Conservation (phyloP, 345 rosid species). For the Sonneratia alba region DNA sequence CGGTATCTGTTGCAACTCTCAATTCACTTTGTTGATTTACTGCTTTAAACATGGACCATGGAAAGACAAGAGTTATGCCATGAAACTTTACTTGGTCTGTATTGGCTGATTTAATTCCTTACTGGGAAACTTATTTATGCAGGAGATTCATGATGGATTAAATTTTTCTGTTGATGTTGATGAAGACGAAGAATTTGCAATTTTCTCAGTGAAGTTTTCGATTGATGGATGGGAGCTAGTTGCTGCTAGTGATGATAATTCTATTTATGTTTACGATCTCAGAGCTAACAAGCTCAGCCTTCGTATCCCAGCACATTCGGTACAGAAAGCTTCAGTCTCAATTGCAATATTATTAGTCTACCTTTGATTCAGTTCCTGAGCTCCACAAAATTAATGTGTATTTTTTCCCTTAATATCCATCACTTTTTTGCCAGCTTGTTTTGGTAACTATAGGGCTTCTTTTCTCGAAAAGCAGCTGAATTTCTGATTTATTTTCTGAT, state of each 20-base stretch:
- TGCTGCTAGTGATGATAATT: slow-evolving; percentile 37
- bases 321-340: slow-evolving; percentile 10
- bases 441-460: background rate
- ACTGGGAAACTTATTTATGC: slow-evolving; percentile 6
- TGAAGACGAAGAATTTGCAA: slow-evolving; percentile 23
- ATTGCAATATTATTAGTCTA: background rate
- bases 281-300: slow-evolving; percentile 35
- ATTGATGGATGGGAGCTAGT: slow-evolving; percentile 63
- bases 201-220: slow-evolving; percentile 61
- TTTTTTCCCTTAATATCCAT: background rate
- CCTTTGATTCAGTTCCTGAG: background rate
- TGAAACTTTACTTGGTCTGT: background rate
- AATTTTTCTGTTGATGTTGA: slow-evolving; percentile 29
- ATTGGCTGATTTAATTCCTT: background rate
- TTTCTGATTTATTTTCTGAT: background rate
- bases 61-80: background rate
- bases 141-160: slow-evolving; percentile 63
- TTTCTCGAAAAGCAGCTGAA: background rate
- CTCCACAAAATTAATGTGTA: background rate
- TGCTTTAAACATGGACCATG: background rate
- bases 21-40: background rate
- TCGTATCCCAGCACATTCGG: slow-evolving; percentile 47
- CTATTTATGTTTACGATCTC: slow-evolving; percentile 58
- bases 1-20: slow-evolving; percentile 26
- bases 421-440: background rate